Percentiles rank a stretch among this genome's conserved stretches.
phyloP scores from a whole-genome alignment of 2,329 filamentous ascomycete species.

The Akanthomyces uredinophilus region DNA sequence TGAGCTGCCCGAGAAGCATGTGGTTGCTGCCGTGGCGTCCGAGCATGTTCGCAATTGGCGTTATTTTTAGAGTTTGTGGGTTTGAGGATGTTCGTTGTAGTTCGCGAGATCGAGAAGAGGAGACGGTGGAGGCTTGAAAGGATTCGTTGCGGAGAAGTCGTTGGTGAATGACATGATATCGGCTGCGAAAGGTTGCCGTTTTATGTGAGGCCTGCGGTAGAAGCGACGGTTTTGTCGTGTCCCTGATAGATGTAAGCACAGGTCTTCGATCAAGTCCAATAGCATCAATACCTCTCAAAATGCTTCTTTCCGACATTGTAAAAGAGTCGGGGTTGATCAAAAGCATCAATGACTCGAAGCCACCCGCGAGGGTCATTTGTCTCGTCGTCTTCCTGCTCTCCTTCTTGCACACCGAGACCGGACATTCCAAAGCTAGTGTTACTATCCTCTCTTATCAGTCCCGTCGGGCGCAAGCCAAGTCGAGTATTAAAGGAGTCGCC shows the following conservation, averaged over 20 bases:
- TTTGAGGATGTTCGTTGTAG: slow-evolving; percentile 56
- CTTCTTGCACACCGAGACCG: slow-evolving; percentile 45
- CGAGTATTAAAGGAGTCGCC: slow-evolving; percentile 50
- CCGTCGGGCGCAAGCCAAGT: slow-evolving; percentile 44
- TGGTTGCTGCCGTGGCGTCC: slow-evolving; percentile 81
- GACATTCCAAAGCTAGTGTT: slow-evolving; percentile 61
- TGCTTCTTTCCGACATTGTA: slow-evolving; percentile 83
- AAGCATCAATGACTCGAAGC: slow-evolving; percentile 78
- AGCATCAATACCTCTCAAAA: slow-evolving; percentile 65
- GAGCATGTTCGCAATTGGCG: slow-evolving; percentile 69
- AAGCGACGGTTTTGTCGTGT: slow-evolving; percentile 60
- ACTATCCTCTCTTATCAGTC: slow-evolving; percentile 53
- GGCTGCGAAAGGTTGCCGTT: slow-evolving; percentile 78
- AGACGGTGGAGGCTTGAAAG: slow-evolving; percentile 78
- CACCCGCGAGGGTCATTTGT: slow-evolving; percentile 70
- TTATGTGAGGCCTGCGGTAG: slow-evolving; percentile 77
- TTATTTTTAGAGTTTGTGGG: slow-evolving; percentile 77
- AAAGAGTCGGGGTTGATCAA: slow-evolving; percentile 73
- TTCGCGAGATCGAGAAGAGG: slow-evolving; percentile 49
- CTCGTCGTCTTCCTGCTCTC: slow-evolving; percentile 55
- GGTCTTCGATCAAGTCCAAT: not conserved
- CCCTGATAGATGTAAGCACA: slow-evolving; percentile 35
- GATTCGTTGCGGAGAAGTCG: slow-evolving; percentile 87
- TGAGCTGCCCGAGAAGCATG: slow-evolving; percentile 79
- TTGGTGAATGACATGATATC: slow-evolving; percentile 89